Evolutionary conservation across 1,284 basidiomycete genomes (phyloP), one percentile per base, ranked within the genome.

Genomic region (Violaceomyces palustris): DNA sequence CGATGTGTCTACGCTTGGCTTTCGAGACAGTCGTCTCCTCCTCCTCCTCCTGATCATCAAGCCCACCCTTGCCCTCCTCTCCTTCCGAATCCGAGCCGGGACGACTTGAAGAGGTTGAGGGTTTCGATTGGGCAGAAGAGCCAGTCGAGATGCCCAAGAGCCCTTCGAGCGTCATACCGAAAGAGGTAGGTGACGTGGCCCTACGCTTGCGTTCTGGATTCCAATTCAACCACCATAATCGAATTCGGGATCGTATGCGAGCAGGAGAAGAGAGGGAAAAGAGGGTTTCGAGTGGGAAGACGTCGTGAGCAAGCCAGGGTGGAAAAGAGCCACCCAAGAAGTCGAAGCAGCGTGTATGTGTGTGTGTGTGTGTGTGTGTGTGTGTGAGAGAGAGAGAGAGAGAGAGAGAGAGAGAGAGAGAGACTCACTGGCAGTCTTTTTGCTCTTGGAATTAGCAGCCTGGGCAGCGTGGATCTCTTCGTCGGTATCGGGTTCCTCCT

Each of bases 171-270:
- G 67, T 39, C 25, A 30, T 51, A 50, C 69, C 69, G 38, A 72
- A 72, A 2, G 67, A 56, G 5, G 50, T 62, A 6, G 67, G 67
- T 4, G 67, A 69, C 4, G 62, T 59, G 15, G 69, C 69, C 22
- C 69, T 47, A 9, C 69, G 60, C 43, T 68, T 68, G 29, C 68
- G 60, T 39, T 71, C 55, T 61, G 43, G n/a, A n/a, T n/a, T n/a
- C n/a, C n/a, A n/a, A n/a, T n/a, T n/a, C n/a, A n/a, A 8, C 10
- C n/a, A n/a, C n/a, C n/a, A n/a, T n/a, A n/a, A n/a, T n/a, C n/a
- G n/a, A n/a, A n/a, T n/a, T n/a, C n/a, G n/a, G n/a, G n/a, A n/a
- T n/a, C n/a, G n/a, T n/a, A n/a, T n/a, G n/a, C n/a, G n/a, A n/a
- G 21, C 1, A 24, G 12, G 3, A 18, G 24, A 10, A 10, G 34